Evolutionary conservation across 1,284 basidiomycete species (phyloP).

Genomic region (Irpex rosettiformis): DNA sequence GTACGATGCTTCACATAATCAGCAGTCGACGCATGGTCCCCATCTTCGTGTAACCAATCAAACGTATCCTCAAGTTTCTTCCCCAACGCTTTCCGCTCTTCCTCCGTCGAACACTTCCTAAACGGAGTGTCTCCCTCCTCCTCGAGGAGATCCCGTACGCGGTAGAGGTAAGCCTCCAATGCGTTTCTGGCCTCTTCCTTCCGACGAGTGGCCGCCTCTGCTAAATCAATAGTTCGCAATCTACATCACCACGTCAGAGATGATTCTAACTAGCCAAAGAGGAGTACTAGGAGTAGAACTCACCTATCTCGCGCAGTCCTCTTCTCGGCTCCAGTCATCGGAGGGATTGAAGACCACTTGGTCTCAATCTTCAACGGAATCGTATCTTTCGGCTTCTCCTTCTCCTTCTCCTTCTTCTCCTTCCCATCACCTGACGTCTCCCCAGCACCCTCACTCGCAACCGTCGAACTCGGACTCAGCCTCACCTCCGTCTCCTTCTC

Average conservation of each 20-base stretch:
- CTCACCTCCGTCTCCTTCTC: conserved; percentile 10
- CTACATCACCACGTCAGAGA: conserved; percentile 37
- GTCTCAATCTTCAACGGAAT: conserved; percentile 63
- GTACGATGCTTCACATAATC: conserved; percentile 72
- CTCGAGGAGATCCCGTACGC: conserved; percentile 79
- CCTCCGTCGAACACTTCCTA: conserved; percentile 71
- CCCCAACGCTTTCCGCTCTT: conserved; percentile 67
- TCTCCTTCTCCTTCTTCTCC: conserved; percentile 25
- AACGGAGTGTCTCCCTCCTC: conserved; percentile 68
- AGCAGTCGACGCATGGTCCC: conserved; percentile 78
- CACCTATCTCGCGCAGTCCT: conserved; percentile 65
- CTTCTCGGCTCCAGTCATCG: conserved; percentile 75
- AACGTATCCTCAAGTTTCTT: conserved; percentile 69
- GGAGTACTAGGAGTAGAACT: too few species aligned
- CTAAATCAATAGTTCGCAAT: conserved; percentile 73
- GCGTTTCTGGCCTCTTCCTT: conserved; percentile 91
- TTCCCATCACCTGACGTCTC: conserved; percentile 18
- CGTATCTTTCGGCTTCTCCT: conserved; percentile 39
- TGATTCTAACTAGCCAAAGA: conserved; percentile 3
- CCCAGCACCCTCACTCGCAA: conserved; percentile 17
- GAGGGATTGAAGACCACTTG: conserved; percentile 60
- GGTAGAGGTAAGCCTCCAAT: conserved; percentile 92
- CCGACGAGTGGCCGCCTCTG: conserved; percentile 74
- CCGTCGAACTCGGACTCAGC: conserved; percentile 13
- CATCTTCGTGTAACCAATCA: conserved; percentile 83